Conservation (phyloP, 2,329 filamentous ascomycete species). For the Pseudopithomyces maydicus region DNA sequence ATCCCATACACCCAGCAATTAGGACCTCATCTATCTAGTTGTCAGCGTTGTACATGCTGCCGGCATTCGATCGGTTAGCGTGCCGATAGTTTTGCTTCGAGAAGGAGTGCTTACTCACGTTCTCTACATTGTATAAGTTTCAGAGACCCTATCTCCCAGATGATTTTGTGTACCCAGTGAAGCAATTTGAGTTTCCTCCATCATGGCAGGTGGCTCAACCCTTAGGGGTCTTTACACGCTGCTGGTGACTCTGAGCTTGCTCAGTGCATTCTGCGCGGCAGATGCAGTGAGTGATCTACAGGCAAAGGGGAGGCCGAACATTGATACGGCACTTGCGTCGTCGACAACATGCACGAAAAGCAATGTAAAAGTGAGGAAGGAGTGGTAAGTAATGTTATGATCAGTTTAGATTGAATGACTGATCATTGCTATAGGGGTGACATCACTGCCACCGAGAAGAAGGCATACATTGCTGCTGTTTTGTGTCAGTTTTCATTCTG, state of each 20-base stretch:
- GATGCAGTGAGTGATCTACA: conserved; percentile 35
- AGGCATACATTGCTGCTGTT: conserved; percentile 45
- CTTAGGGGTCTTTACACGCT: conserved; percentile 28
- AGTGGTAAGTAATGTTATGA: conserved; percentile 26
- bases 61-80: conserved; percentile 16
- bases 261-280: conserved; percentile 25
- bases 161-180: background rate
- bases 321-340: conserved; percentile 35
- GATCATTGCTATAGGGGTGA: conserved; percentile 27
- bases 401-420: background rate
- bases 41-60: conserved; percentile 9
- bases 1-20: conserved; percentile 21
- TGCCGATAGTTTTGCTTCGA: conserved; percentile 12
- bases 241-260: conserved; percentile 22
- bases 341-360: conserved; percentile 37
- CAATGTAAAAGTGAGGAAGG: conserved; percentile 34
- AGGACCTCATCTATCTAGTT: conserved; percentile 25
- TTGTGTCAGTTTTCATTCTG: conserved; percentile 27
- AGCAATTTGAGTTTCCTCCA: background rate
- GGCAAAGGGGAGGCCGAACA: conserved; percentile 28
- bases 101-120: conserved; percentile 6
- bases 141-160: conserved; percentile 6
- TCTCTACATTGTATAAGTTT: conserved; percentile 23
- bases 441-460: conserved; percentile 34
- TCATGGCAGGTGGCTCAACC: conserved; percentile 5